These are phyloP conservation scores for Mycosphaerella sp. DNA, from an alignment of 2,329 filamentous ascomycete species.

Conservation along the genomic window DNA sequence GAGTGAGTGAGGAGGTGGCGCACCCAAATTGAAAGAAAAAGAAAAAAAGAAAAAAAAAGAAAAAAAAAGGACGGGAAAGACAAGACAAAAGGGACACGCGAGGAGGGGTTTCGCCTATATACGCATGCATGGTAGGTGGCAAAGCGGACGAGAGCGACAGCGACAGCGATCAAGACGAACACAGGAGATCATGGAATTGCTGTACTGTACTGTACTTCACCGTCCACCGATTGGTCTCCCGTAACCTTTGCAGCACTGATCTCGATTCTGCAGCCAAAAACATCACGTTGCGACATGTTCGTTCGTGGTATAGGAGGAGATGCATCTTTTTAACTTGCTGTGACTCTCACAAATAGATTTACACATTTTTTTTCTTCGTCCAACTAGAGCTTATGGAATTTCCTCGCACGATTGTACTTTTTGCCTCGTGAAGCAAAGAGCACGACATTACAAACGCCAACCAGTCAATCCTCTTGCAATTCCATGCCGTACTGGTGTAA, in stretches of 20 bases:
- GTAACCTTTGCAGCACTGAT: too few relatives aligned
- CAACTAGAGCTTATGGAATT: too few relatives aligned
- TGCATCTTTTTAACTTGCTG: background rate
- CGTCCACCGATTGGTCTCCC: too few relatives aligned
- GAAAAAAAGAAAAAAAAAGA: background rate
- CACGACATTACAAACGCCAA: background rate
- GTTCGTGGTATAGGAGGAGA: background rate
- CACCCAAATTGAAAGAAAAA: background rate
- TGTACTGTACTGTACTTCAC: too few relatives aligned
- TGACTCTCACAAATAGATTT: background rate
- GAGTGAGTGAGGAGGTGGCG: background rate
- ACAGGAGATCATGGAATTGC: too few relatives aligned
- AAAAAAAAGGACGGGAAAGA: background rate
- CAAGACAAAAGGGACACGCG: too few relatives aligned
- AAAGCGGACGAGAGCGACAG: conserved; percentile 7
- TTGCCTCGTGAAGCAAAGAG: too few relatives aligned
- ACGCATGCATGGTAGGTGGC: too few relatives aligned
- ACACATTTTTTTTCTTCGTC: background rate
- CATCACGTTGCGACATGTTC: too few relatives aligned
- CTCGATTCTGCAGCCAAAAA: too few relatives aligned
- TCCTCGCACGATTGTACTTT: background rate
- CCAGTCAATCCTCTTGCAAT: background rate
- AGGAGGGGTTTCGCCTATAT: too few relatives aligned
- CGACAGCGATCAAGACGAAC: background rate
- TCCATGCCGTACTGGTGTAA: background rate